Evolutionary conservation across 768 basidiomycete species (phyloP).

Genomic region (Kondoa subrosea): DNA sequence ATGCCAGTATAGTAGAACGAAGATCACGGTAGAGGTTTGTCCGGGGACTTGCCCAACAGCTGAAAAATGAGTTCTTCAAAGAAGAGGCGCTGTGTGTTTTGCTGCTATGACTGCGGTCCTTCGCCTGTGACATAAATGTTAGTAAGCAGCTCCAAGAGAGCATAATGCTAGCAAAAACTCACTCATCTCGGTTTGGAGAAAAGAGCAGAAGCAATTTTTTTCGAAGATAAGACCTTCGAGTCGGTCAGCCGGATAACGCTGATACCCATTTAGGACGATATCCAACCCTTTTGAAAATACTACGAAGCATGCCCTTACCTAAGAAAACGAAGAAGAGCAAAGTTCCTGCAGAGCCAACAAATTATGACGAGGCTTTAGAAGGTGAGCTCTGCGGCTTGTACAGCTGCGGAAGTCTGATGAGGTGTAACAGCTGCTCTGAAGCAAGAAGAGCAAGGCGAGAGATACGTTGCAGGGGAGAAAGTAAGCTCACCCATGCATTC

Average conservation of each 20-base stretch:
- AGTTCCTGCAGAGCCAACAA: neutral
- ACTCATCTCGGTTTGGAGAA: neutral
- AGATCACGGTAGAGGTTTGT: neutral
- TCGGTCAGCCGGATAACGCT: neutral
- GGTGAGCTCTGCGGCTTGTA: neutral
- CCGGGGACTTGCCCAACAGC: neutral
- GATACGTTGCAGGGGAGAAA: neutral
- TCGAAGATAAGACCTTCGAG: neutral
- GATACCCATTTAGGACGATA: neutral
- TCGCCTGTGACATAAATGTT: neutral
- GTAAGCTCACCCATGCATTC: neutral
- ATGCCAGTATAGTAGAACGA: neutral
- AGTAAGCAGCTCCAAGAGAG: neutral
- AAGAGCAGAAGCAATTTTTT: neutral
- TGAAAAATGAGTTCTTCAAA: neutral
- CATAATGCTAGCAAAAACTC: neutral
- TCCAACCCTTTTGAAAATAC: neutral
- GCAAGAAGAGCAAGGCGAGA: slow-evolving; percentile 4
- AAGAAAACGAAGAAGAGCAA: neutral
- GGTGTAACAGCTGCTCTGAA: neutral
- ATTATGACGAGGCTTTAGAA: neutral
- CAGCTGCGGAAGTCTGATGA: neutral
- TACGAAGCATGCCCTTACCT: neutral
- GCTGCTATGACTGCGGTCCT: neutral
- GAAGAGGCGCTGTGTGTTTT: neutral